Conservation (phyloP, 2,329 filamentous ascomycete species). For the Colletotrichum noveboracense region DNA sequence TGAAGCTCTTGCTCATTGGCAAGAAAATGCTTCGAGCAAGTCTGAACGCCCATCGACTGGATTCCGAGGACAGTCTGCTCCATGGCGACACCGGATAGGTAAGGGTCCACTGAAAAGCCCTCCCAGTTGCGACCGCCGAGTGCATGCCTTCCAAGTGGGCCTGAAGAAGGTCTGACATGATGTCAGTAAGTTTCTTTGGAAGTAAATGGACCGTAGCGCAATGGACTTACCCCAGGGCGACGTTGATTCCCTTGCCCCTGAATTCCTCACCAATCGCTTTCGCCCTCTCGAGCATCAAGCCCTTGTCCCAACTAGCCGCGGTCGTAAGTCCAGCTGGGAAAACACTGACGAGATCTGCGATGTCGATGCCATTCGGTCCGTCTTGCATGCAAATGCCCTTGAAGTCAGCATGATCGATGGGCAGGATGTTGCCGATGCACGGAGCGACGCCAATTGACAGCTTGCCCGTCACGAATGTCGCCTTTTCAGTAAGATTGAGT, state of each 20-base stretch:
- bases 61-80: conserved; percentile 65
- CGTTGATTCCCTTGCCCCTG: conserved; percentile 72
- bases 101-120: conserved; percentile 80
- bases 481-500: conserved; percentile 78
- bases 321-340: conserved; percentile 83
- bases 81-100: conserved; percentile 69
- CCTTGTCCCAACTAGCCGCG: conserved; percentile 80
- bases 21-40: conserved; percentile 61
- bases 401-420: conserved; percentile 64
- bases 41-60: conserved; percentile 46
- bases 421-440: conserved; percentile 68
- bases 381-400: conserved; percentile 81
- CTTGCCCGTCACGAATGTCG: conserved; percentile 75
- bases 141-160: conserved; percentile 75
- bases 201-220: neutral
- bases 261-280: conserved; percentile 73
- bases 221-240: conserved; percentile 63
- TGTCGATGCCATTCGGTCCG: conserved; percentile 70
- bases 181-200: neutral
- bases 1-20: conserved; percentile 73
- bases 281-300: conserved; percentile 74
- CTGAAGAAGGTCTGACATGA: conserved; percentile 64
- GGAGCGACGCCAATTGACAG: conserved; percentile 76
- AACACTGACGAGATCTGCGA: conserved; percentile 52
- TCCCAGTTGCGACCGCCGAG: conserved; percentile 84